Percentiles rank a stretch among this genome's conserved stretches.
These are phyloP conservation scores for Pascua sp. DNA, from an alignment of 1,284 basidiomycete genomes.

Conservation along the genomic window DNA sequence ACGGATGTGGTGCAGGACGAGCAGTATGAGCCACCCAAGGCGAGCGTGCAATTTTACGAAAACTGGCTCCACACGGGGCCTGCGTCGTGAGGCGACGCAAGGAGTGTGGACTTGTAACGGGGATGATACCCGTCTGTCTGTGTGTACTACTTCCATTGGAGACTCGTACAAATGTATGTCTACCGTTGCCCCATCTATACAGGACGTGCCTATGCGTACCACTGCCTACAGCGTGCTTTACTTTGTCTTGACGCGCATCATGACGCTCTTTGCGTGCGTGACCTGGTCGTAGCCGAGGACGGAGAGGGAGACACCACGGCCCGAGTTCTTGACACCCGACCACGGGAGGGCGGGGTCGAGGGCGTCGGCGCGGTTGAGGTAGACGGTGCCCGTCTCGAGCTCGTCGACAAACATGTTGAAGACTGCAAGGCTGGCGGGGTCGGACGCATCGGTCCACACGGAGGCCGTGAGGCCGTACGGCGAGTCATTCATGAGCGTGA, in stretches of 20 bases:
- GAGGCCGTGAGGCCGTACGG: constrained; percentile 89
- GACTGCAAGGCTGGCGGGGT: constrained; percentile 57
- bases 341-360: constrained; percentile 88
- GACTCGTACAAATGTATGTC: too few species aligned
- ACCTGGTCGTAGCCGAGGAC: constrained; percentile 58
- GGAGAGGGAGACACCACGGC: constrained; percentile 82
- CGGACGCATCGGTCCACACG: constrained; percentile 75
- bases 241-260: constrained; percentile 18
- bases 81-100: neutral
- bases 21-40: constrained; percentile 18
- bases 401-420: constrained; percentile 70
- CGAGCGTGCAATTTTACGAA: constrained; percentile 26
- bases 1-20: constrained; percentile 1
- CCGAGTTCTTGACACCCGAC: constrained; percentile 91
- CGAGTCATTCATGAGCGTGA: constrained; percentile 93
- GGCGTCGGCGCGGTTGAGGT: constrained; percentile 84
- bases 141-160: too few species aligned
- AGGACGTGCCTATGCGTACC: too few species aligned
- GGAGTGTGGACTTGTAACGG: neutral
- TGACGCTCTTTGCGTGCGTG: constrained; percentile 20
- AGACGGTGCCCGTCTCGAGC: constrained; percentile 83
- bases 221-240: neutral
- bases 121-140: too few species aligned
- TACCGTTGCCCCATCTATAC: too few species aligned
- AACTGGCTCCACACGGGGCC: constrained; percentile 21